phyloP scores from a whole-genome alignment of 2,329 filamentous ascomycete species.

The Cladosporium sphaerospermum region DNA sequence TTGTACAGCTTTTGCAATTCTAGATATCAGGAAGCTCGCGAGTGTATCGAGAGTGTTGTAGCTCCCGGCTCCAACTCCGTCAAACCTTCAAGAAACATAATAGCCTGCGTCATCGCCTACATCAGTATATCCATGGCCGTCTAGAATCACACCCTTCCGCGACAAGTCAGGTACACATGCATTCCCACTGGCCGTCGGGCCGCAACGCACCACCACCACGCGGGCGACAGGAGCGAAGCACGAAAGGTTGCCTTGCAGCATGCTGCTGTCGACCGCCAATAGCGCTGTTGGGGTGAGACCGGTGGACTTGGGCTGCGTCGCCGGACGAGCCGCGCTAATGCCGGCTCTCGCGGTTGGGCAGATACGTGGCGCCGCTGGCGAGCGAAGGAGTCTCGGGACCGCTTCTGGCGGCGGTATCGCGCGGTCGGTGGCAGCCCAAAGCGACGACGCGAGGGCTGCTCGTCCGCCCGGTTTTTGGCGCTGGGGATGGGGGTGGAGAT shows the following conservation, averaged over 20 bases:
- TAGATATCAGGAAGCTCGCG: too few relatives aligned
- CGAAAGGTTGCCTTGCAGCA: conserved; percentile 12
- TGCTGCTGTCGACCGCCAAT: not conserved
- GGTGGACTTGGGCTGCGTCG: conserved; percentile 4
- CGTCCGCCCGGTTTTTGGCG: not conserved
- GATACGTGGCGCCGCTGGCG: conserved; percentile 10
- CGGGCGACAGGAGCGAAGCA: conserved; percentile 1
- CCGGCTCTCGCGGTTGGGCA: conserved; percentile 10
- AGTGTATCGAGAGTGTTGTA: too few relatives aligned
- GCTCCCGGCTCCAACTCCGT: too few relatives aligned
- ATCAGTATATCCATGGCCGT: conserved; percentile 1
- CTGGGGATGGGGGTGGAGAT: not conserved
- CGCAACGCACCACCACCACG: conserved; percentile 7
- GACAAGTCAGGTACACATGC: conserved; percentile 2
- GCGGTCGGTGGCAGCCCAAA: conserved; percentile 2
- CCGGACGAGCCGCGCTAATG: conserved; percentile 2
- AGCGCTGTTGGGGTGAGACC: not conserved
- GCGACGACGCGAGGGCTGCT: not conserved
- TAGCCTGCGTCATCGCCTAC: not conserved
- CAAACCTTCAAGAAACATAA: too few relatives aligned
- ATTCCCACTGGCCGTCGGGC: conserved; percentile 8
- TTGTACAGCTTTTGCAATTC: not conserved
- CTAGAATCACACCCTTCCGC: conserved; percentile 3
- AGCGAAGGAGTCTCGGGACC: conserved; percentile 4
- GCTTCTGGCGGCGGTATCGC: not conserved